These are phyloP conservation scores for Suillus paluster DNA, from an alignment of 768 basidiomycete genomes.

Conservation along the genomic window DNA sequence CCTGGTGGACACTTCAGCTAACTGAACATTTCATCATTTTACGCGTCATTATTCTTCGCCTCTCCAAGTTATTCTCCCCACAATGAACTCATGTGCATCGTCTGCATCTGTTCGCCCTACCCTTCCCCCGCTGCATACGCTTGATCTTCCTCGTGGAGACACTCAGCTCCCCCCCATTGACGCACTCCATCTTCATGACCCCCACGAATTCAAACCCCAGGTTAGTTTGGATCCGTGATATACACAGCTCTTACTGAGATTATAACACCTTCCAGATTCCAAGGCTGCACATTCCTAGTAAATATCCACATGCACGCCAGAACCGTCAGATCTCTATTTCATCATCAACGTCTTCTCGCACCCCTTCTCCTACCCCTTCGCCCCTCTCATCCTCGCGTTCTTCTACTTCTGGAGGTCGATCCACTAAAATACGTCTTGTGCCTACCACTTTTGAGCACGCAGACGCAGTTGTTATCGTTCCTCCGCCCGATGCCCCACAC, in stretches of 20 bases:
- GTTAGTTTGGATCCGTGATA: conserved; percentile 15
- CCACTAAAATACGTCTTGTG: conserved; percentile 44
- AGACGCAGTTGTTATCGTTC: conserved; percentile 53
- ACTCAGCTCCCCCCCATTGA: conserved; percentile 16
- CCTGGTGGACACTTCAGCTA: conserved; percentile 20
- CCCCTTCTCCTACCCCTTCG: conserved; percentile 40
- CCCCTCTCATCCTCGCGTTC: conserved; percentile 19
- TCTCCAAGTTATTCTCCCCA: not conserved
- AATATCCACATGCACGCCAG: conserved; percentile 16
- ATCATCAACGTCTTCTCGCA: conserved; percentile 45
- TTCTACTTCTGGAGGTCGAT: conserved; percentile 14
- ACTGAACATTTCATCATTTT: conserved; percentile 15
- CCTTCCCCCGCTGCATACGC: conserved; percentile 56
- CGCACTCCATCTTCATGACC: conserved; percentile 18
- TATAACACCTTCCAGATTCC: not conserved
- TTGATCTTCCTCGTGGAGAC: conserved; percentile 39
- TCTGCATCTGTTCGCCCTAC: conserved; percentile 46
- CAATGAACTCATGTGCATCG: conserved; percentile 18
- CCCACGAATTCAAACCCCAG: conserved; percentile 10
- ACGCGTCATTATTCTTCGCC: not conserved
- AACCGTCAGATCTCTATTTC: conserved; percentile 42
- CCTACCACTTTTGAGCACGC: conserved; percentile 58
- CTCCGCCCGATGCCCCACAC: conserved; percentile 33
- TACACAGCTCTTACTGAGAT: not conserved
- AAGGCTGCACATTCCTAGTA: conserved; percentile 5